Conservation (phyloP, 2,329 filamentous ascomycete species). For the Shiraia sp. region DNA sequence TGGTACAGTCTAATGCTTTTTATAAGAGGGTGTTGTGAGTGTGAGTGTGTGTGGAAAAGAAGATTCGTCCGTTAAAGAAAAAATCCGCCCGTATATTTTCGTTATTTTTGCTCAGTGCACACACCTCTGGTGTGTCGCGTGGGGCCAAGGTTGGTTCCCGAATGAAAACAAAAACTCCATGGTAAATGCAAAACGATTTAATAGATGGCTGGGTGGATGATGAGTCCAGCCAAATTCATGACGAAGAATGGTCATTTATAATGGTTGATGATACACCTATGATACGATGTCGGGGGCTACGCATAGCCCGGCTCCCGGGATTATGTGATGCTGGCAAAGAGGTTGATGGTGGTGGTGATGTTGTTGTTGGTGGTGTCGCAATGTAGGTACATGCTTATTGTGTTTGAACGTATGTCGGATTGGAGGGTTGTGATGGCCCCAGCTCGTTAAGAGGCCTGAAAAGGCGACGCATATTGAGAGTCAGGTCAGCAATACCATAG, state of each 20-base stretch:
- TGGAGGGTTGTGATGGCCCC: not conserved
- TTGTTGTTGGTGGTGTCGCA: slow-evolving; percentile 1
- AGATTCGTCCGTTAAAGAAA: slow-evolving; percentile 27
- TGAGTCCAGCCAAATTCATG: slow-evolving; percentile 17
- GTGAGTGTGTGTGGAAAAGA: slow-evolving; percentile 19
- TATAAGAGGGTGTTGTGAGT: no score
- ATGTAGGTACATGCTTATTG: not conserved
- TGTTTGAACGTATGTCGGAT: slow-evolving; percentile 1
- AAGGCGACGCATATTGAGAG: slow-evolving; percentile 71
- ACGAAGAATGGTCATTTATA: slow-evolving; percentile 9
- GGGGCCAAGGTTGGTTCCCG: slow-evolving; percentile 5
- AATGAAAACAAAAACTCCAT: slow-evolving; percentile 26
- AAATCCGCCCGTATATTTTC: slow-evolving; percentile 23
- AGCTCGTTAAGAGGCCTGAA: slow-evolving; percentile 61
- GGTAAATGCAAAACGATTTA: slow-evolving; percentile 32
- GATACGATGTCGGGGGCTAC: slow-evolving; percentile 22
- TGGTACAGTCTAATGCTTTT: slow-evolving; percentile 44
- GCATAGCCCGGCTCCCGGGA: slow-evolving; percentile 6
- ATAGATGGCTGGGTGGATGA: slow-evolving; percentile 14
- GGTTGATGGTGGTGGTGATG: not conserved
- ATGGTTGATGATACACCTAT: slow-evolving; percentile 25
- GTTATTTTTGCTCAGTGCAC: slow-evolving; percentile 17
- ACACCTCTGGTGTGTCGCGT: slow-evolving; percentile 1
- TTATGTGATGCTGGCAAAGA: slow-evolving; percentile 5
- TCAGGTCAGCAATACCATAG: slow-evolving; percentile 66